Evolutionary conservation across 768 basidiomycete genomes (phyloP).

Genomic region (Nevesoporus exiguus): DNA sequence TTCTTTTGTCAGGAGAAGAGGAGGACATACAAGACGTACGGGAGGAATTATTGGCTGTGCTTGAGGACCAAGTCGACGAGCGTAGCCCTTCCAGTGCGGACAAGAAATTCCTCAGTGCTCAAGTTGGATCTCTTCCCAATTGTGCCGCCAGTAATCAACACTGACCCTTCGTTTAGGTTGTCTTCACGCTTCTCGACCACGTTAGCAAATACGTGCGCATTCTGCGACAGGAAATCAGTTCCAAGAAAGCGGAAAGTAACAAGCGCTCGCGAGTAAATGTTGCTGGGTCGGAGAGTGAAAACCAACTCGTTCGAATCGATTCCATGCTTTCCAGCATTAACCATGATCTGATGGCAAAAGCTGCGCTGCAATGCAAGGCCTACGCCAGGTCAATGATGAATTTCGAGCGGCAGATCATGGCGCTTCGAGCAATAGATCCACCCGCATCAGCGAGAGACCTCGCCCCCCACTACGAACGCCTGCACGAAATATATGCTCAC

Average conservation of each 20-base stretch:
- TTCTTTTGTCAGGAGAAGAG: slow-evolving; percentile 72
- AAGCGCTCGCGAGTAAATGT: slow-evolving; percentile 46
- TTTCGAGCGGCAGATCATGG: slow-evolving; percentile 80
- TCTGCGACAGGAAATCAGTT: slow-evolving; percentile 60
- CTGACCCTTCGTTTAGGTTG: slow-evolving; percentile 51
- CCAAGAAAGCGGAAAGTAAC: slow-evolving; percentile 44
- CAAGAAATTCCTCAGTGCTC: slow-evolving; percentile 89
- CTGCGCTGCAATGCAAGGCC: slow-evolving; percentile 91
- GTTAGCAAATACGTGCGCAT: slow-evolving; percentile 85
- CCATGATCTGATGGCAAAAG: slow-evolving; percentile 84
- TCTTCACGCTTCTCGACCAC: slow-evolving; percentile 94
- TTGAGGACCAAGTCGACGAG: slow-evolving; percentile 80
- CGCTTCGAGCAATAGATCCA: slow-evolving; percentile 40
- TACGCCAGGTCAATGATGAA: slow-evolving; percentile 94
- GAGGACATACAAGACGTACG: slow-evolving; percentile 63
- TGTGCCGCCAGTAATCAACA: background rate
- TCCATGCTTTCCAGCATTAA: slow-evolving; percentile 81
- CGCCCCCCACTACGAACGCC: slow-evolving; percentile 65
- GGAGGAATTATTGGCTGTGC: slow-evolving; percentile 71
- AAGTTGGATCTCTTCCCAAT: slow-evolving; percentile 47
- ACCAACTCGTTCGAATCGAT: slow-evolving; percentile 70
- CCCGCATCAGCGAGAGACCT: slow-evolving; percentile 45
- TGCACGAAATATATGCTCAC: slow-evolving; percentile 95
- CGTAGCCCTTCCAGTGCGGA: slow-evolving; percentile 60
- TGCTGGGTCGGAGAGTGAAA: slow-evolving; percentile 40